phyloP scores from a whole-genome alignment of 352 stramenopile species.

The Blastocystis hominis region DNA sequence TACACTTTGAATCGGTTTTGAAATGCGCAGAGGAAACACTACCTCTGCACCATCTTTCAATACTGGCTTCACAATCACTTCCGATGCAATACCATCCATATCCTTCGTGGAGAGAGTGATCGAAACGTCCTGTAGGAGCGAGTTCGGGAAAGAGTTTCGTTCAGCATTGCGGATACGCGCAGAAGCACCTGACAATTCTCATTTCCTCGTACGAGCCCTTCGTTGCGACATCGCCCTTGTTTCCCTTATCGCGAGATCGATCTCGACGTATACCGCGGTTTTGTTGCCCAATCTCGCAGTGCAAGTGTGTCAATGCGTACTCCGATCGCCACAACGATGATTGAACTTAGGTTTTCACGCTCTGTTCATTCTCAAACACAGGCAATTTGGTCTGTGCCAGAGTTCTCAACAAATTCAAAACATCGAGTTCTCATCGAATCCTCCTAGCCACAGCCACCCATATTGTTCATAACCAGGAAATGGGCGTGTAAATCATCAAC shows the following conservation, averaged over 20 bases:
- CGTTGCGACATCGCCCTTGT: slow-evolving; percentile 14
- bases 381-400: slow-evolving; percentile 1
- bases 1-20: no score
- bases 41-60: no score
- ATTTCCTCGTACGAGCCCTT: slow-evolving; percentile 39
- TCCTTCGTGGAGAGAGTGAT: no score
- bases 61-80: no score
- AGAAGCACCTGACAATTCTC: slow-evolving; percentile 1
- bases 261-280: neutral
- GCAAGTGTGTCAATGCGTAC: neutral
- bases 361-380: neutral
- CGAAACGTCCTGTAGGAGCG: no score
- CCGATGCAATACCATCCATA: no score
- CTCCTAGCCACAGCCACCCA: slow-evolving; percentile 9
- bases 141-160: no score
- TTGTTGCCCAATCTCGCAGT: neutral
- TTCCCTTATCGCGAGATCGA: slow-evolving; percentile 19
- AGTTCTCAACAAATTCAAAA: slow-evolving; percentile 9
- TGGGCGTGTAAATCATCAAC: slow-evolving; percentile 34
- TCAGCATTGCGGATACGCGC: neutral
- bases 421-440: slow-evolving; percentile 39
- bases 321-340: neutral
- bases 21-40: no score
- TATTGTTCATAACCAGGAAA: slow-evolving; percentile 40
- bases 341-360: neutral